These are phyloP conservation scores for Xylaria sp. DNA, from an alignment of 495 filamentous ascomycete genomes.

Conservation along the genomic window DNA sequence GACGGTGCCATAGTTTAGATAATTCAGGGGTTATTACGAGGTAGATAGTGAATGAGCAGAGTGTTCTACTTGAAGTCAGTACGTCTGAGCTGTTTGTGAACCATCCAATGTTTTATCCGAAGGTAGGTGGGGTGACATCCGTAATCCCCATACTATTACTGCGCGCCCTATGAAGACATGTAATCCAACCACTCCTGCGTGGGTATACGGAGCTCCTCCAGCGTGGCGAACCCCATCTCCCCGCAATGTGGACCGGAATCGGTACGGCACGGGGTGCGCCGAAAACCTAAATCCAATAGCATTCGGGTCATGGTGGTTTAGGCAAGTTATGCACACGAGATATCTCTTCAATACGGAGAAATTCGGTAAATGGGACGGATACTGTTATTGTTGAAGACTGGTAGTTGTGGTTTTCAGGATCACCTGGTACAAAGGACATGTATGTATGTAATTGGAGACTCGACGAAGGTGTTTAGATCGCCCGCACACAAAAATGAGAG, in stretches of 20 bases:
- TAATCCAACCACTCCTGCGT: not conserved
- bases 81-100: not conserved
- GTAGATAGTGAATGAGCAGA: slow-evolving; percentile 11
- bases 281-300: not conserved
- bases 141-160: not conserved
- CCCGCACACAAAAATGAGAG: too few species aligned
- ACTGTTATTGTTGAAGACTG: not conserved
- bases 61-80: not conserved
- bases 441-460: too few species aligned
- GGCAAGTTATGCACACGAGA: not conserved
- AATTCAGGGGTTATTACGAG: not conserved
- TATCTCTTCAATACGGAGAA: not conserved
- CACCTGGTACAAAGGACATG: too few species aligned
- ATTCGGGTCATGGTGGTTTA: too few species aligned
- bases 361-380: not conserved
- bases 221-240: slow-evolving; percentile 12
- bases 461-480: too few species aligned
- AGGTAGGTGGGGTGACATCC: not conserved
- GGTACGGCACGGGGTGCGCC: not conserved
- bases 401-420: not conserved
- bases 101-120: not conserved
- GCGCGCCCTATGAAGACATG: slow-evolving; percentile 19
- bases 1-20: slow-evolving; percentile 37
- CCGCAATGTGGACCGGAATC: slow-evolving; percentile 23
- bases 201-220: not conserved